phyloP scores from a whole-genome alignment of 148 eudicot species.

The Nepenthes gracilis region DNA sequence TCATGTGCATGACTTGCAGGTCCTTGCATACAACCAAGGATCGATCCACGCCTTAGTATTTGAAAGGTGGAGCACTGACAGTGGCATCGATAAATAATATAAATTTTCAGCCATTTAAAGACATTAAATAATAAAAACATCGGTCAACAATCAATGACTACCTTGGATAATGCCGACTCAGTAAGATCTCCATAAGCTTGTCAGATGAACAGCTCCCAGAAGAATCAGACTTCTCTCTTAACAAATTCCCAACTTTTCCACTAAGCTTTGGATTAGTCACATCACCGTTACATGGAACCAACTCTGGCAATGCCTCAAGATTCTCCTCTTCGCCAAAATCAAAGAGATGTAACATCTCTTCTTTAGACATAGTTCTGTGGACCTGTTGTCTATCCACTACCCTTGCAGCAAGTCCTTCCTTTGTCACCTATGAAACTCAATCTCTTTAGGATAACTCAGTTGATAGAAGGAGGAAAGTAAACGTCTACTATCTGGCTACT shows the following conservation, averaged over 20 bases:
- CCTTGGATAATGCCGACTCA: constrained; percentile 71
- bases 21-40: too few relatives aligned
- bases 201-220: constrained; percentile 55
- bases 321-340: constrained; percentile 82
- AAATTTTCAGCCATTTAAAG: too few relatives aligned
- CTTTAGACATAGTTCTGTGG: constrained; percentile 88
- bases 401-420: constrained; percentile 98
- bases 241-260: constrained; percentile 21
- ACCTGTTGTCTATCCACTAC: constrained; percentile 97
- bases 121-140: too few relatives aligned
- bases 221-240: constrained; percentile 35
- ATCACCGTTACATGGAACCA: constrained; percentile 27
- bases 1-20: too few relatives aligned
- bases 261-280: constrained; percentile 11
- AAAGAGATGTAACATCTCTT: constrained; percentile 90
- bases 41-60: too few relatives aligned
- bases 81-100: too few relatives aligned
- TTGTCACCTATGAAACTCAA: constrained; percentile 55
- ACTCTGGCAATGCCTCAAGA: constrained; percentile 27
- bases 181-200: constrained; percentile 62
- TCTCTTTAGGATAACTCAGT: constrained; percentile 4
- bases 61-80: too few relatives aligned
- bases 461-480: neutral
- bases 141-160: constrained; percentile 10
- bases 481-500: neutral